These are phyloP conservation scores for Phytopythium aichiense DNA, from an alignment of 352 stramenopile species.

Conservation along the genomic window DNA sequence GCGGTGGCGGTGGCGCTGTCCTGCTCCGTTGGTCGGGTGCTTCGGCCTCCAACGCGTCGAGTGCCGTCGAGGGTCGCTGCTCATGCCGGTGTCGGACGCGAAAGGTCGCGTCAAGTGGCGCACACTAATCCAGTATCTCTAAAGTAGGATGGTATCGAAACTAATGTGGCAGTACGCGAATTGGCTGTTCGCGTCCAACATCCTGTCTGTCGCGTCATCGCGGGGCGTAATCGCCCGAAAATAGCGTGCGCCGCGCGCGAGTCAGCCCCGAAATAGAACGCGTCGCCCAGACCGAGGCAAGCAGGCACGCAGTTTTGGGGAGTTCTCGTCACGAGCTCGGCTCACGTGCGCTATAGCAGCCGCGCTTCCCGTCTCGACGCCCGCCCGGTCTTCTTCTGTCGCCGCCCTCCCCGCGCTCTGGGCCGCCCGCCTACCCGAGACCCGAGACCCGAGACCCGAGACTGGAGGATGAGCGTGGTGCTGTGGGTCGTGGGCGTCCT, in stretches of 20 bases:
- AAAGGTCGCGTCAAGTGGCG: not conserved
- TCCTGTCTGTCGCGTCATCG: not conserved
- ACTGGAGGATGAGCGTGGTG: conserved; percentile 29
- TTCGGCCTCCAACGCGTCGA: not conserved
- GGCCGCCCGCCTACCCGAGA: too few species aligned
- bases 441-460: too few species aligned
- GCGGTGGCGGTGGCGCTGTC: not conserved
- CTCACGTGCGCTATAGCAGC: too few species aligned
- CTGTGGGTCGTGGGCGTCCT: conserved; percentile 38
- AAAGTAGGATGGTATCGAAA: not conserved
- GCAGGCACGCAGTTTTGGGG: too few species aligned
- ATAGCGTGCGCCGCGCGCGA: not conserved
- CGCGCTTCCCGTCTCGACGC: too few species aligned
- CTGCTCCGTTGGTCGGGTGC: not conserved
- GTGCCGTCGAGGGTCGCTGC: not conserved
- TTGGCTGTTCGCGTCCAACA: not conserved
- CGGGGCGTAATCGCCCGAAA: not conserved
- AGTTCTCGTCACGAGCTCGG: too few species aligned
- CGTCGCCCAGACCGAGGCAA: too few species aligned
- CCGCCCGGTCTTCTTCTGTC: too few species aligned
- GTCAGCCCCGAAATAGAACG: not conserved
- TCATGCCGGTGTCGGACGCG: not conserved
- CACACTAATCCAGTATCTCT: not conserved
- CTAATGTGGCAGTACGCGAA: not conserved
- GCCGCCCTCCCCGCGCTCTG: too few species aligned